Base-by-base conservation (phyloP, 1,284 basidiomycete species). In the Vanrija sp. region DNA sequence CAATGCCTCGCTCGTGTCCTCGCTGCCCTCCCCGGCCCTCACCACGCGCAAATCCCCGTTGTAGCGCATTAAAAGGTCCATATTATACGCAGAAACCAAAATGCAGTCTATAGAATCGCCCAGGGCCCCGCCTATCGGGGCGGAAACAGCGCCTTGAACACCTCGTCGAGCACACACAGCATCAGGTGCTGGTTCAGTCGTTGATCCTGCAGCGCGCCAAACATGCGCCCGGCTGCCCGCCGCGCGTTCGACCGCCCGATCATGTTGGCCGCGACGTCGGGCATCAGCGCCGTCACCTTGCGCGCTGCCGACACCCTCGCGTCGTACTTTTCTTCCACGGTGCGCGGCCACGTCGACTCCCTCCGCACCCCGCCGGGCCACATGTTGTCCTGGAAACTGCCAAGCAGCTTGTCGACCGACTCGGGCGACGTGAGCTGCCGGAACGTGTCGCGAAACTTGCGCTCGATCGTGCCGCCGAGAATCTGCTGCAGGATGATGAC, bases 401-500 rank as follows among this genome's bases (percentile, higher is more conserved):
- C 76, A 47, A 97, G 77, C 57, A 85, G 82, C 1, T 79, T 77
- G 69, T 89, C 79, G 41, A 97, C 63, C 51, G 85, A 83, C 23
- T 81, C 71, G 57, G 90, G 85, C 44, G 86, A 83, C 5, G 86
- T 73, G 41, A 84, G 77, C 7, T 79, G 72, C 53, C 82, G 85
- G 49, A 88, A 76, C 9, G 82, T 85, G 56, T 95, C 92, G 20
- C 89, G 85, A 47, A 95, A 70, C 81, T 63, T 53, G 89, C 91
- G 80, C 75, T 98, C 95, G 60, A 98, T 92, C 0, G 95, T 98
- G 10, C 89, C 88, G 6, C 94, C 95, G 4, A 98, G 80, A 4
- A 97, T 85, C 69, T 98, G 94, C 73, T 98, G 95, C 45, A 98
- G 77, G 56, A 98, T 91, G 52, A 98, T 90, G 14, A 97, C 88